phyloP scores from a whole-genome alignment of 2,329 filamentous ascomycete genomes.

The Tolypocladium guangdongense region DNA sequence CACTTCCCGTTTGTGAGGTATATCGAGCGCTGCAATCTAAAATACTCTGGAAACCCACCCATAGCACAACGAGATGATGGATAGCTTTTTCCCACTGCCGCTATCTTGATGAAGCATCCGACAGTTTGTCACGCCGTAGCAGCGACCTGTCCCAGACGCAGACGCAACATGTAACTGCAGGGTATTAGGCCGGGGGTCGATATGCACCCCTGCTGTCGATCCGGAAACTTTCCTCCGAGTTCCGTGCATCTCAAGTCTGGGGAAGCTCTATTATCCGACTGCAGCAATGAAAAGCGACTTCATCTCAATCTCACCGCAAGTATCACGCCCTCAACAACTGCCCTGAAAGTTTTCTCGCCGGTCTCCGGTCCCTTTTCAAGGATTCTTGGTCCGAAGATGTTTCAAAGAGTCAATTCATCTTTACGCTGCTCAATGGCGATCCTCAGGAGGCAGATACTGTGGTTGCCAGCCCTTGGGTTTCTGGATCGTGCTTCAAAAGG shows the following conservation, averaged over 20 bases:
- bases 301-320: background rate
- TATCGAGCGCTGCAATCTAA: too few relatives aligned
- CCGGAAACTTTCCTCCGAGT: background rate
- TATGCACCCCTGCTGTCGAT: background rate
- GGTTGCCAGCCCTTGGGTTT: background rate
- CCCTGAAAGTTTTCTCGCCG: background rate
- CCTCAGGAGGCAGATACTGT: too few relatives aligned
- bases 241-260: too few relatives aligned
- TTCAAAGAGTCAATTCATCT: background rate
- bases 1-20: too few relatives aligned
- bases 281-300: background rate
- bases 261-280: background rate
- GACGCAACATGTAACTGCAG: background rate
- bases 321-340: background rate
- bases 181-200: too few relatives aligned
- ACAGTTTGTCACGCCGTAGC: too few relatives aligned
- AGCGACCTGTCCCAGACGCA: too few relatives aligned
- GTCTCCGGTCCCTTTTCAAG: background rate
- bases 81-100: too few relatives aligned
- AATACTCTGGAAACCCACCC: too few relatives aligned
- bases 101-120: too few relatives aligned
- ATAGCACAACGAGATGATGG: too few relatives aligned
- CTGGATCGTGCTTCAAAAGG: background rate
- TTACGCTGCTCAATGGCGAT: background rate
- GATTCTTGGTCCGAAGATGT: too few relatives aligned